Conservation (phyloP, 495 filamentous ascomycete species). For the Tuber indicum region DNA sequence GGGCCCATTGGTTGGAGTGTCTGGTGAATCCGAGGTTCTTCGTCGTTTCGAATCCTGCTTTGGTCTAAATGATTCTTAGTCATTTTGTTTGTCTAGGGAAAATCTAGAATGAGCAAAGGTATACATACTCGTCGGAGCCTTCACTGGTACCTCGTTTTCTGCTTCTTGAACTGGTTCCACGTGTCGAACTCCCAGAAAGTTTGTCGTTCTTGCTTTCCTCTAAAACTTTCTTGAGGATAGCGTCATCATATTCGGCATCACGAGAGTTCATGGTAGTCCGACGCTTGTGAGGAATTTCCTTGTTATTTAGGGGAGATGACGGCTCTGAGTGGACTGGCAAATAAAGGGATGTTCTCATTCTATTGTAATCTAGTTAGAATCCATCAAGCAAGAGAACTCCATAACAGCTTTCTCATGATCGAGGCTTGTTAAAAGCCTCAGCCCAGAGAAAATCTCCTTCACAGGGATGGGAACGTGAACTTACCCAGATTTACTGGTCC, state of each 20-base stretch:
- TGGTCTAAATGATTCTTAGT: conserved; percentile 35
- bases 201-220: conserved; percentile 83
- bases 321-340: conserved; percentile 52
- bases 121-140: conserved; percentile 74
- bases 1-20: conserved; percentile 32
- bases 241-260: conserved; percentile 90
- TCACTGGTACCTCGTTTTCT: conserved; percentile 82
- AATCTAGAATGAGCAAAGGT: conserved; percentile 20
- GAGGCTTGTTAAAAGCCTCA: not conserved
- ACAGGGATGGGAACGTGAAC: conserved; percentile 40
- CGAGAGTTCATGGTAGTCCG: conserved; percentile 97
- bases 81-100: conserved; percentile 24
- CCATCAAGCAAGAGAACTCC: conserved; percentile 8
- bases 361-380: conserved; percentile 43
- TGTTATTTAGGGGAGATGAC: conserved; percentile 34
- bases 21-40: conserved; percentile 41
- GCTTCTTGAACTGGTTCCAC: conserved; percentile 49
- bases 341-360: conserved; percentile 62
- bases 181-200: conserved; percentile 44
- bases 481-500: conserved; percentile 76
- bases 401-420: not conserved
- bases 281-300: conserved; percentile 53
- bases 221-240: conserved; percentile 78
- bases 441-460: not conserved
- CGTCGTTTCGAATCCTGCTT: conserved; percentile 48